A percentile compares a stretch with the other conserved stretches of the same genome.
These are phyloP conservation scores for Lasiosphaeriaceae sp. DNA, from an alignment of 495 filamentous ascomycete species.

Conservation along the genomic window DNA sequence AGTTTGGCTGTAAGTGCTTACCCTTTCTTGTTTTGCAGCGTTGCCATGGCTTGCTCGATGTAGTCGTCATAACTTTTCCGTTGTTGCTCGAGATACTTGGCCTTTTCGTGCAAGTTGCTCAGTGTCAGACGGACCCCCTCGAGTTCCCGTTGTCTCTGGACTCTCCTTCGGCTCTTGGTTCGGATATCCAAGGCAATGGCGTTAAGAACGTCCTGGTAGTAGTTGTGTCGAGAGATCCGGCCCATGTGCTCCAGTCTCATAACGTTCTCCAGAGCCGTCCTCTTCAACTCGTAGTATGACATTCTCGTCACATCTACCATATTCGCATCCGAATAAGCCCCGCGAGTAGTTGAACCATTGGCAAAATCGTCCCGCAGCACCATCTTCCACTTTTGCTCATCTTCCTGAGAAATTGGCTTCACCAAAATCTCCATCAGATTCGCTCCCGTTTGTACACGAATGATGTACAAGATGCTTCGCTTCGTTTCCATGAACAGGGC, in stretches of 20 bases:
- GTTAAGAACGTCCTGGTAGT: constrained; percentile 95
- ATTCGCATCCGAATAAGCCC: constrained; percentile 88
- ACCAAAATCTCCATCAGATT: constrained; percentile 95
- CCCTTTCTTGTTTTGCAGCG: constrained; percentile 96
- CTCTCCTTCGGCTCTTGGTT: constrained; percentile 86
- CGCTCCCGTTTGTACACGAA: constrained; percentile 86
- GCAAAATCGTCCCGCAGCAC: constrained; percentile 81
- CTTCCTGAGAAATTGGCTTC: constrained; percentile 78
- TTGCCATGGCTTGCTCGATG: constrained; percentile 97
- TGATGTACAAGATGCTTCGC: constrained; percentile 94
- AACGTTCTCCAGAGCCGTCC: constrained; percentile 89
- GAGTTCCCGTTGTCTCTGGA: constrained; percentile 85
- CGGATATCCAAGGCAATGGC: constrained; percentile 95
- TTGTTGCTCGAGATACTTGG: constrained; percentile 86
- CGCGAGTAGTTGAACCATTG: constrained; percentile 62
- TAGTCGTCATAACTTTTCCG: constrained; percentile 98
- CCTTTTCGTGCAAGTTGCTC: constrained; percentile 82
- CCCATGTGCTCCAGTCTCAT: constrained; percentile 79
- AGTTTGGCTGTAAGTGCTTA: constrained; percentile 24
- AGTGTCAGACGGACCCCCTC: constrained; percentile 85
- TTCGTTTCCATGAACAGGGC: constrained; percentile 97
- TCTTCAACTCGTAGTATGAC: constrained; percentile 89
- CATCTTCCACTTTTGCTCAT: constrained; percentile 81
- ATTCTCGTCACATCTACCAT: constrained; percentile 85
- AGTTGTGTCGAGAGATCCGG: constrained; percentile 83